Base-by-base conservation (phyloP, 768 basidiomycete species). In the Mycena sanguinolenta region DNA sequence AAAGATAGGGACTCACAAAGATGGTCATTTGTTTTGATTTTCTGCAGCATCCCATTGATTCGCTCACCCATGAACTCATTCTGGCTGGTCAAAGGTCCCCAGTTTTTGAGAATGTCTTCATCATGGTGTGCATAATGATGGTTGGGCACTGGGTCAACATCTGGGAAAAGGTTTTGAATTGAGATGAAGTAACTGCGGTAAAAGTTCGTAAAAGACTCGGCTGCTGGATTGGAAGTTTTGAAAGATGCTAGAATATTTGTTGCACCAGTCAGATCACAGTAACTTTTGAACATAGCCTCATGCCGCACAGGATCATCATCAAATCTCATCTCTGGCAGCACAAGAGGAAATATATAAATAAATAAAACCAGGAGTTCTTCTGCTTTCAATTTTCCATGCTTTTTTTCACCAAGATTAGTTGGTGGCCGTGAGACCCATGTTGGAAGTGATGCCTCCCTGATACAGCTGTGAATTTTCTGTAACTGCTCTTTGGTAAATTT, bases 111-210 rank as follows among this genome's bases (percentile, higher is more conserved):
- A 39, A 64, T 52, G 2, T 70, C 64, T 23, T 30, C 32, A 30
- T 52, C 46, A 30, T 75, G 74, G 70, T 71, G 71, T 23, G 62
- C 58, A 66, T 65, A 63, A 57, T 75, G 74, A 53, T 73, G 72
- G 30, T 71, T 75, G 50, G 74, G 74, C 14, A 61, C 27, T 36
- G 36, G 23, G 19, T 58, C 16, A 23, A 60, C 58, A 52, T 54
- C 50, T 4, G 72, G 63, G 57, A 42, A 69, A 32, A 73, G 32
- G 2, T 58, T 44, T 19, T 69, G 25, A 21, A 70, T 58, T 14
- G 60, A 64, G 14, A 32, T 14, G 17, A 70, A 59, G 67, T 75
- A 75, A 9, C 9, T 25, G 2, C 34, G 32, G 65, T 59, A 73
- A 25, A 64, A 25, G 4, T 58, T 17, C 57, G 58, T 63, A 46